A percentile compares a stretch with the other conserved stretches of the same genome.
Evolutionary conservation across 768 basidiomycete genomes (phyloP).

Genomic region (Coprinellus micaceus): DNA sequence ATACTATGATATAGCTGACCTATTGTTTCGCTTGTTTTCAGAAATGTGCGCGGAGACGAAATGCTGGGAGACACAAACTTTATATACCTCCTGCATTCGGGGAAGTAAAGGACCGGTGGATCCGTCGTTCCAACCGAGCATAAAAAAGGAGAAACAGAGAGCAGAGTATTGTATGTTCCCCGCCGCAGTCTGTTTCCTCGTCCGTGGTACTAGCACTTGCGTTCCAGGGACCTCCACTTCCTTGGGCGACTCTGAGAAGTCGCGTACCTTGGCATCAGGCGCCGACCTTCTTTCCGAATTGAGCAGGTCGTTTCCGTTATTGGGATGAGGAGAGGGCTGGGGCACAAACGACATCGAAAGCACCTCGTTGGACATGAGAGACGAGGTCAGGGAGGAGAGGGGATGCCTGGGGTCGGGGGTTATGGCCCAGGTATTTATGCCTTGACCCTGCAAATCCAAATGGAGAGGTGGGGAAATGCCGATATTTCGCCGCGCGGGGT

Average conservation of each 20-base stretch:
- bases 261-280: too few species aligned
- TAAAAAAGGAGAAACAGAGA: slow-evolving; percentile 53
- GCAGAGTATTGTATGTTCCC: slow-evolving; percentile 48
- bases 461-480: neutral
- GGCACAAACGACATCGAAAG: too few species aligned
- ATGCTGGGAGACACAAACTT: slow-evolving; percentile 29
- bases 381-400: neutral
- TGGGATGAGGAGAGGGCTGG: too few species aligned
- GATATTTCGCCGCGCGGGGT: neutral
- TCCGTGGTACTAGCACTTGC: neutral
- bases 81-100: slow-evolving; percentile 56
- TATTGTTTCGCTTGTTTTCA: slow-evolving; percentile 13
- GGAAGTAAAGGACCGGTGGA: slow-evolving; percentile 72
- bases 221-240: too few species aligned
- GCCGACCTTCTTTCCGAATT: too few species aligned
- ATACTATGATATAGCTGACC: slow-evolving; percentile 52
- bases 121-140: slow-evolving; percentile 81
- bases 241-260: too few species aligned
- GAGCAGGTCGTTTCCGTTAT: too few species aligned
- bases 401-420: neutral
- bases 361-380: slow-evolving; percentile 10
- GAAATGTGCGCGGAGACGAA: neutral
- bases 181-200: neutral
- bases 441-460: neutral
- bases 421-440: neutral